A percentile compares a stretch with the other conserved stretches of the same genome.
Evolutionary conservation across 352 stramenopile genomes (phyloP).

Genomic region (Phytophthora podocarpi): DNA sequence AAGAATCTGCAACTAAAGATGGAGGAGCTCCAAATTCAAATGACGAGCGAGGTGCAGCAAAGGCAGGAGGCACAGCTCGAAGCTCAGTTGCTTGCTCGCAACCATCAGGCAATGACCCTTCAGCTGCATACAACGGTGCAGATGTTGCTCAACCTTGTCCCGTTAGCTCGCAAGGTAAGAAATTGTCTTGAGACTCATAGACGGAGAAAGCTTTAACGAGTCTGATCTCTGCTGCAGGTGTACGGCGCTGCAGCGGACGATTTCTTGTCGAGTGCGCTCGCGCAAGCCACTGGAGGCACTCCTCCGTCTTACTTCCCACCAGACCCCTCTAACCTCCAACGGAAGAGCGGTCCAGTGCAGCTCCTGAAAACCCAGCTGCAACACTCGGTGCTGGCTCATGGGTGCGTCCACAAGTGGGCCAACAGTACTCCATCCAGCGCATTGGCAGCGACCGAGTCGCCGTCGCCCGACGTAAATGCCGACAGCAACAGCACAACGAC

Average conservation of each 20-base stretch:
- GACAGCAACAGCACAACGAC: not conserved
- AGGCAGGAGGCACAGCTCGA: slow-evolving; percentile 66
- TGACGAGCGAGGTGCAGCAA: slow-evolving; percentile 48
- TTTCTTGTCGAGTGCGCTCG: slow-evolving; percentile 61
- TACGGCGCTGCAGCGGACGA: slow-evolving; percentile 64
- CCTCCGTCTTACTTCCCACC: not conserved
- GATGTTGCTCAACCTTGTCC: slow-evolving; percentile 74
- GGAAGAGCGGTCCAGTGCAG: slow-evolving; percentile 37
- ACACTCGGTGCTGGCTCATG: slow-evolving; percentile 55
- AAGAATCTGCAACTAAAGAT: slow-evolving; percentile 35
- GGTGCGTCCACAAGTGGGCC: slow-evolving; percentile 64
- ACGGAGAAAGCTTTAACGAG: too few species aligned
- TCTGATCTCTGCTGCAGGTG: slow-evolving; percentile 42
- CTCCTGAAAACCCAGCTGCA: slow-evolving; percentile 58
- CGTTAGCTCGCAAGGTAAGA: slow-evolving; percentile 56
- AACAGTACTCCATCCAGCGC: slow-evolving; percentile 32
- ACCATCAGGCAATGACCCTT: slow-evolving; percentile 71
- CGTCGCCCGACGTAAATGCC: slow-evolving; percentile 2
- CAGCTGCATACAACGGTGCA: slow-evolving; percentile 79
- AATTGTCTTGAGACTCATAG: too few species aligned
- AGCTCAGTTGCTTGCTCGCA: slow-evolving; percentile 57
- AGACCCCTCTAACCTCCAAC: not conserved
- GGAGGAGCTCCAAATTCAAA: slow-evolving; percentile 34
- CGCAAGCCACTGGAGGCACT: slow-evolving; percentile 45
- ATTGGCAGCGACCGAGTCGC: slow-evolving; percentile 11